Percentiles rank a stretch among this genome's conserved stretches.
These are phyloP conservation scores for Penstemon newberryi DNA, from an alignment of 257 asterid species.

Conservation along the genomic window DNA sequence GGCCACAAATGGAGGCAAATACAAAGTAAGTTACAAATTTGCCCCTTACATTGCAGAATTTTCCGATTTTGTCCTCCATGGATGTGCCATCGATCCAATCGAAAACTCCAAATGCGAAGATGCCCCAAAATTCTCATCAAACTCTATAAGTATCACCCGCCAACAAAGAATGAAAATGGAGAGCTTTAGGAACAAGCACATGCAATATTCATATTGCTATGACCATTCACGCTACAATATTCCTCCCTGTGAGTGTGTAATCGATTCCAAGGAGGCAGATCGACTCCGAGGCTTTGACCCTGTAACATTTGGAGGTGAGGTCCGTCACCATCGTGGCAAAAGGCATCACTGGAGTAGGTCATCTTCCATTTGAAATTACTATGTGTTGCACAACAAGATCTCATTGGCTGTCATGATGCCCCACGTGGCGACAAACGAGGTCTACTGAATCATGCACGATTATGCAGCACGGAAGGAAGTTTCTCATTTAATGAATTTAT, in stretches of 20 bases:
- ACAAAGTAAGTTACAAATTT: conserved; percentile 66
- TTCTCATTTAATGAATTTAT: not conserved
- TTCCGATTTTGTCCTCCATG: conserved; percentile 73
- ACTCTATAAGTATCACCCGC: conserved; percentile 41
- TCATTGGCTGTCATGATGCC: no score
- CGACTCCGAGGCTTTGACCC: conserved; percentile 63
- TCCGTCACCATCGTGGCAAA: conserved; percentile 48
- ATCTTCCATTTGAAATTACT: conserved; percentile 32
- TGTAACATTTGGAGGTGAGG: conserved; percentile 55
- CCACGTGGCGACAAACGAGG: not conserved
- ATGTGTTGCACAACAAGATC: no score
- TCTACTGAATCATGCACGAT: not conserved
- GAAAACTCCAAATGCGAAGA: conserved; percentile 48
- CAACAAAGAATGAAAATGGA: conserved; percentile 51
- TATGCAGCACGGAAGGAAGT: no score
- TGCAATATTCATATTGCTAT: conserved; percentile 84
- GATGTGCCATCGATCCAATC: conserved; percentile 67
- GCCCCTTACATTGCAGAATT: conserved; percentile 70
- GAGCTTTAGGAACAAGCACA: conserved; percentile 52
- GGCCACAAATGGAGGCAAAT: conserved; percentile 88
- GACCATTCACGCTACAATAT: conserved; percentile 58
- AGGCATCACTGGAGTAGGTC: conserved; percentile 47
- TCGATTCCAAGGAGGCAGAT: conserved; percentile 58
- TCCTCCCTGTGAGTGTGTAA: conserved; percentile 57
- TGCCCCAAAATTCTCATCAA: conserved; percentile 23